Evolutionary conservation across 2,329 filamentous ascomycete species (phyloP).

Genomic region (Paraphaeosphaeria sporulosa): DNA sequence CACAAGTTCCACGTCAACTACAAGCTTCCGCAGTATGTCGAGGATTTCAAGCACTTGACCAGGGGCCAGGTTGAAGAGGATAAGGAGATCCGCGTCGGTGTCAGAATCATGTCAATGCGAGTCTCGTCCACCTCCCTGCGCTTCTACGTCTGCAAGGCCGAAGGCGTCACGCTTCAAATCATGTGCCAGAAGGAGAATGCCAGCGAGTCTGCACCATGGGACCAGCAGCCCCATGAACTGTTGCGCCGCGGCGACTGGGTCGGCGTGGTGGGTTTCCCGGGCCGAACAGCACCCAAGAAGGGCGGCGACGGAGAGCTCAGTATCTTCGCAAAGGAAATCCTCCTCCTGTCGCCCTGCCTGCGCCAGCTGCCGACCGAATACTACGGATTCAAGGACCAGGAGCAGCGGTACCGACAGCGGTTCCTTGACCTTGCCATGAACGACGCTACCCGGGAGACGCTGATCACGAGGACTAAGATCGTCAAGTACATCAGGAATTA

Average conservation of each 20-base stretch:
- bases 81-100: conserved; percentile 77
- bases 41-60: conserved; percentile 81
- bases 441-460: conserved; percentile 80
- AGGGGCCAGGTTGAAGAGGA: conserved; percentile 85
- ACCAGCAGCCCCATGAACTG: conserved; percentile 81
- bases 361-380: conserved; percentile 75
- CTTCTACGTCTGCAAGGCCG: conserved; percentile 62
- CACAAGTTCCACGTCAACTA: conserved; percentile 92
- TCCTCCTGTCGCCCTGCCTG: conserved; percentile 87
- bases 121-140: conserved; percentile 42
- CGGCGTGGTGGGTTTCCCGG: conserved; percentile 83
- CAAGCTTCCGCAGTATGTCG: conserved; percentile 79
- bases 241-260: conserved; percentile 93
- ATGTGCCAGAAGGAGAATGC: conserved; percentile 88
- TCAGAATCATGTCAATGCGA: conserved; percentile 89
- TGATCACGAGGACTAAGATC: conserved; percentile 86
- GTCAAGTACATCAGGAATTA: conserved; percentile 72
- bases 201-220: conserved; percentile 74
- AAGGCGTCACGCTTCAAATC: conserved; percentile 83
- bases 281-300: conserved; percentile 87
- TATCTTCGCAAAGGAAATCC: conserved; percentile 87
- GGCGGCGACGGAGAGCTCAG: conserved; percentile 90
- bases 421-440: conserved; percentile 99
- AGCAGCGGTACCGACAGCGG: conserved; percentile 90
- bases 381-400: conserved; percentile 94